Percentiles rank a stretch among this genome's conserved stretches.
Evolutionary conservation across 2,329 filamentous ascomycete species (phyloP).

Genomic region (Neofusicoccum sp.): DNA sequence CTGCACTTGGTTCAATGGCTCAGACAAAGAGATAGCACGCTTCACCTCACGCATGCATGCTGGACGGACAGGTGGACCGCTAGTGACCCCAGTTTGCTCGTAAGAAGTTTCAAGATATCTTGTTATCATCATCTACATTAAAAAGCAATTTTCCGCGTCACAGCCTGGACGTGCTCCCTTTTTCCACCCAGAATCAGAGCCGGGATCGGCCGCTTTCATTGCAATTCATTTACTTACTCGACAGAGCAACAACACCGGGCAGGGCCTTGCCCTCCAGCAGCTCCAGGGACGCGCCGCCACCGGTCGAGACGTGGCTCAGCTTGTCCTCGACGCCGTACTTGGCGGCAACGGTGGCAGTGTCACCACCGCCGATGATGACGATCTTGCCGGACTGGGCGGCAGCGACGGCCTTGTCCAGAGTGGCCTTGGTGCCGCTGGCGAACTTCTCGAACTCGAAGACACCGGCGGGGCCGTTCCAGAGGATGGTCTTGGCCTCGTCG

Average conservation of each 20-base stretch:
- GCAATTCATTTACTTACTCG: conserved; percentile 58
- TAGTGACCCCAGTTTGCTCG: neutral
- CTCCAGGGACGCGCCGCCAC: conserved; percentile 92
- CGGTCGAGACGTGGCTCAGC: conserved; percentile 96
- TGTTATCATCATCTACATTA: conserved; percentile 15
- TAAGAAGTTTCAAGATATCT: conserved; percentile 4
- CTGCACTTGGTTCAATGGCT: too few relatives aligned
- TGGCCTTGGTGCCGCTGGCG: conserved; percentile 86
- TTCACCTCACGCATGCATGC: neutral
- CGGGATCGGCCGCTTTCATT: neutral
- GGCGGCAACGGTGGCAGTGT: conserved; percentile 95
- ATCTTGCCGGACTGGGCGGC: conserved; percentile 84
- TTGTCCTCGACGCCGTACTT: conserved; percentile 97
- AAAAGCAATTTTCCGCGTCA: neutral
- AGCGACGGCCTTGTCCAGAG: conserved; percentile 81
- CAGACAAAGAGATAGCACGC: neutral
- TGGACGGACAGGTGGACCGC: neutral
- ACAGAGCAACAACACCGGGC: conserved; percentile 89
- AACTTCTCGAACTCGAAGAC: conserved; percentile 98
- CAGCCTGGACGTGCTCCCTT: conserved; percentile 14
- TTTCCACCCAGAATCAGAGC: conserved; percentile 17
- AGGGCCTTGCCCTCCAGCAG: conserved; percentile 97
- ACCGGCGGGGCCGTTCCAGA: conserved; percentile 97
- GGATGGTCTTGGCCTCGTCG: conserved; percentile 85
- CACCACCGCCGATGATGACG: conserved; percentile 97